Evolutionary conservation across 257 asterid genomes (phyloP).

Genomic region (Catharanthus roseus): DNA sequence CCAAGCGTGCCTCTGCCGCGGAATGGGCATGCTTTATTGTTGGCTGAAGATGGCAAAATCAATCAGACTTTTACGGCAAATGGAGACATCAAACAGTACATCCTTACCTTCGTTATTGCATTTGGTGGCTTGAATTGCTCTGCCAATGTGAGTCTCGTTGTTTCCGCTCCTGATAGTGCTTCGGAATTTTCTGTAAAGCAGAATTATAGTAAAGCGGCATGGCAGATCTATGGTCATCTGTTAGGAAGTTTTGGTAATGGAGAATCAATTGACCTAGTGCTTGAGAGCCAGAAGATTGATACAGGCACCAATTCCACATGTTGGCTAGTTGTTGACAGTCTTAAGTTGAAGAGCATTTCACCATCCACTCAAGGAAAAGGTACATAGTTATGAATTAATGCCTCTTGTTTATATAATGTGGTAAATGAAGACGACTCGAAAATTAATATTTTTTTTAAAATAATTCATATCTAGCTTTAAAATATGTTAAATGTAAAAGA

Average conservation of each 20-base stretch:
- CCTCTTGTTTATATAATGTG: too few relatives aligned
- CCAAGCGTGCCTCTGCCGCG: slow-evolving; percentile 20
- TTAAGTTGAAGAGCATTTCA: slow-evolving; percentile 27
- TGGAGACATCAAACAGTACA: slow-evolving; percentile 27
- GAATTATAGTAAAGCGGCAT: slow-evolving; percentile 29
- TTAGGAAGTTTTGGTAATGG: slow-evolving; percentile 53
- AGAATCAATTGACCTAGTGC: slow-evolving; percentile 40
- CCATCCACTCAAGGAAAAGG: slow-evolving; percentile 24
- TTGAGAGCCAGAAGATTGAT: slow-evolving; percentile 37
- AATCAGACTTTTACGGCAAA: slow-evolving; percentile 46
- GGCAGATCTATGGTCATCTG: slow-evolving; percentile 48
- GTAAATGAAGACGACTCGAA: too few relatives aligned
- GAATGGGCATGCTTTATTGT: slow-evolving; percentile 41
- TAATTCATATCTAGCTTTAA: too few relatives aligned
- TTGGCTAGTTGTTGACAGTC: slow-evolving; percentile 55
- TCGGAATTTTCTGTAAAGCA: slow-evolving; percentile 30
- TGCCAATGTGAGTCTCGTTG: slow-evolving; percentile 47
- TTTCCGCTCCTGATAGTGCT: slow-evolving; percentile 52
- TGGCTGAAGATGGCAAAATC: slow-evolving; percentile 49
- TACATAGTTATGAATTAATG: slow-evolving; percentile 11
- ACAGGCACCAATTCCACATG: slow-evolving; percentile 42
- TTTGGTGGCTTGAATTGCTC: slow-evolving; percentile 36
- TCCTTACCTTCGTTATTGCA: slow-evolving; percentile 43
- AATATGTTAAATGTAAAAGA: too few relatives aligned
- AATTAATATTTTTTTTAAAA: too few relatives aligned